phyloP scores from a whole-genome alignment of 352 stramenopile genomes.

The Phytopythium vexans region DNA sequence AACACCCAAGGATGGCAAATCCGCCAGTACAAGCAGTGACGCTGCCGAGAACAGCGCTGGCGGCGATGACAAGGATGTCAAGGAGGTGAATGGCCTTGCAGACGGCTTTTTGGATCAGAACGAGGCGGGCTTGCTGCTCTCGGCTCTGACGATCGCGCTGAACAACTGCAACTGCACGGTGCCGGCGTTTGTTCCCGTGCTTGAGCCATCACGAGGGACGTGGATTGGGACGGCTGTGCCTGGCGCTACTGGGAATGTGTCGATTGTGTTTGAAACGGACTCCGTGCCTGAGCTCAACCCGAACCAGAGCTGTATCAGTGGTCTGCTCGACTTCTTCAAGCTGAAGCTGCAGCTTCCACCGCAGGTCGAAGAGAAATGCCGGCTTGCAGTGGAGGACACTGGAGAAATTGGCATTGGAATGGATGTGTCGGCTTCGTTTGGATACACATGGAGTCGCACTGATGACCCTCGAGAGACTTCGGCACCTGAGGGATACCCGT shows the following conservation, averaged over 20 bases:
- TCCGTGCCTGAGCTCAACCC: constrained; percentile 63
- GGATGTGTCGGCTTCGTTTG: constrained; percentile 66
- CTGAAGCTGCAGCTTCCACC: constrained; percentile 69
- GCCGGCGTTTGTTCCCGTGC: constrained; percentile 66
- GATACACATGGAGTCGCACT: constrained; percentile 46
- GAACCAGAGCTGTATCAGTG: constrained; percentile 77
- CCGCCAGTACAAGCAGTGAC: no score
- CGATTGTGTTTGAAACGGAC: constrained; percentile 76
- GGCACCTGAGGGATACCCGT: constrained; percentile 6
- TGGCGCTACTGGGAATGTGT: constrained; percentile 68
- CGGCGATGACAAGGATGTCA: neutral
- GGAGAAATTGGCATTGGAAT: constrained; percentile 47
- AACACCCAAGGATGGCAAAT: no score
- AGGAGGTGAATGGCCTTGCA: constrained; percentile 22
- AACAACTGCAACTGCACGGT: constrained; percentile 84
- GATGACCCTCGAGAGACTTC: constrained; percentile 41
- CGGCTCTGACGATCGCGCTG: constrained; percentile 65
- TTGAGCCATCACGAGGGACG: constrained; percentile 44
- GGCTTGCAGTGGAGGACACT: constrained; percentile 29
- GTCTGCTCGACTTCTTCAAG: constrained; percentile 79
- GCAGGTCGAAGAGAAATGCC: constrained; percentile 59
- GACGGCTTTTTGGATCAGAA: constrained; percentile 57
- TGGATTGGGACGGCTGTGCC: constrained; percentile 71
- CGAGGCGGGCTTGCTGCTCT: constrained; percentile 62
- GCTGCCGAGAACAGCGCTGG: no score